These are phyloP conservation scores for Agastache rugosa DNA, from an alignment of 257 asterid species.

Conservation along the genomic window DNA sequence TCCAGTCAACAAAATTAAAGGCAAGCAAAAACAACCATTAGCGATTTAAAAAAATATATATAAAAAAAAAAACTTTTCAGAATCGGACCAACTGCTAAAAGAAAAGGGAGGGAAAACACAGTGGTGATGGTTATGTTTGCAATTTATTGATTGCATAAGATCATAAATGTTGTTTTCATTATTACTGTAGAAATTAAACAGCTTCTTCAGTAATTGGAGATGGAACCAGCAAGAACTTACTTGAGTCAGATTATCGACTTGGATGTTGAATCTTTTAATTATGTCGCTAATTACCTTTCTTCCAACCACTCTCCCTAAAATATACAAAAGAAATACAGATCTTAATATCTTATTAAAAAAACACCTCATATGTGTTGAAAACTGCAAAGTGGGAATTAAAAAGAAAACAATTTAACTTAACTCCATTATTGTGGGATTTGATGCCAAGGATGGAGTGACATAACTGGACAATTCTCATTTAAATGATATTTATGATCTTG, in stretches of 20 bases:
- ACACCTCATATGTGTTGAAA: slow-evolving; percentile 28
- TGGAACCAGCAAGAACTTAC: slow-evolving; percentile 55
- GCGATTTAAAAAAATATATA: slow-evolving; percentile 9
- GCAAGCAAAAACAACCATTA: slow-evolving; percentile 21
- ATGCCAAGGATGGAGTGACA: not conserved
- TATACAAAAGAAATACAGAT: slow-evolving; percentile 17
- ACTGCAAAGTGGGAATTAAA: slow-evolving; percentile 8
- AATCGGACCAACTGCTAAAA: slow-evolving; percentile 20
- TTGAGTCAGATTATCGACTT: slow-evolving; percentile 93
- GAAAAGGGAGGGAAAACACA: slow-evolving; percentile 9
- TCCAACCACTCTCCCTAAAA: slow-evolving; percentile 69
- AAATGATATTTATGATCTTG: slow-evolving; percentile 13
- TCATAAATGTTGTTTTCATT: not conserved
- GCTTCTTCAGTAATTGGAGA: slow-evolving; percentile 7
- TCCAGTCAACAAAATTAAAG: slow-evolving; percentile 8
- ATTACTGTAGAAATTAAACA: not conserved
- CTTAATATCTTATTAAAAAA: slow-evolving; percentile 7
- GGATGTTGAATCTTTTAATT: slow-evolving; percentile 83
- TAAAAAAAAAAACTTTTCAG: slow-evolving; percentile 7
- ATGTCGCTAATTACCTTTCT: slow-evolving; percentile 70
- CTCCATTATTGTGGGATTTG: not conserved
- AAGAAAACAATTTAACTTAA: not conserved
- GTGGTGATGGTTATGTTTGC: not conserved
- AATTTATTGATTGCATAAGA: not conserved
- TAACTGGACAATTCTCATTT: slow-evolving; percentile 10